These are phyloP conservation scores for Dothideomycetidae sp. DNA, from an alignment of 2,329 filamentous ascomycete species.

Conservation along the genomic window DNA sequence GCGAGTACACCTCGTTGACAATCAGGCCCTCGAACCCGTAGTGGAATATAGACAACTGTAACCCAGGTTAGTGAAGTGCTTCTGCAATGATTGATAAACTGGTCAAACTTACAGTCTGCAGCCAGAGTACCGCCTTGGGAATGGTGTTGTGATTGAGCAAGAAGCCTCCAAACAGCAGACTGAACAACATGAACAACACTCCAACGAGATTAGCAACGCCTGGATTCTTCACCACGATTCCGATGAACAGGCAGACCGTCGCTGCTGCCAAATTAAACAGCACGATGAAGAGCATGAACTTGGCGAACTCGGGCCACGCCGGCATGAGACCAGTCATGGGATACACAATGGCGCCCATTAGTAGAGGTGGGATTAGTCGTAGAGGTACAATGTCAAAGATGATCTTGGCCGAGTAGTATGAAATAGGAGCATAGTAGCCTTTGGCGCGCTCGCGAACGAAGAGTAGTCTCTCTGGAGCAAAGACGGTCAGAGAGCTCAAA, in stretches of 20 bases:
- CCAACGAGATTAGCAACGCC: conserved; percentile 89
- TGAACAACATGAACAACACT: conserved; percentile 94
- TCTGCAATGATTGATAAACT: neutral
- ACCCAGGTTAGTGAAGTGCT: conserved; percentile 17
- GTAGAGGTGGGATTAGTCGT: conserved; percentile 82
- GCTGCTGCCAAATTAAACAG: conserved; percentile 93
- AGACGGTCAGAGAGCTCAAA: conserved; percentile 82
- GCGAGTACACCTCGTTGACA: conserved; percentile 86
- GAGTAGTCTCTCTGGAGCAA: conserved; percentile 75
- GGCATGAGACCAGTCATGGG: conserved; percentile 92
- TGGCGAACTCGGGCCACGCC: conserved; percentile 69
- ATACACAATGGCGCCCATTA: conserved; percentile 92
- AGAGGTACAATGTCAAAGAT: conserved; percentile 94
- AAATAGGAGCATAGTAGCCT: conserved; percentile 86
- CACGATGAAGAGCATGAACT: conserved; percentile 81
- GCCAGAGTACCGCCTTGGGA: conserved; percentile 69
- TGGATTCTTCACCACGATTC: conserved; percentile 82
- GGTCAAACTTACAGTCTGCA: conserved; percentile 53
- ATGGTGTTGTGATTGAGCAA: conserved; percentile 91
- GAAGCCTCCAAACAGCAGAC: conserved; percentile 82
- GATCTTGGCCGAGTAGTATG: conserved; percentile 93
- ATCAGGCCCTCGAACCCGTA: conserved; percentile 94
- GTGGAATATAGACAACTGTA: conserved; percentile 82
- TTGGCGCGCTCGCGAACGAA: conserved; percentile 92
- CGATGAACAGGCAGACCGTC: conserved; percentile 87